phyloP scores from a whole-genome alignment of 2,329 filamentous ascomycete genomes.

The Fusarium foetens region DNA sequence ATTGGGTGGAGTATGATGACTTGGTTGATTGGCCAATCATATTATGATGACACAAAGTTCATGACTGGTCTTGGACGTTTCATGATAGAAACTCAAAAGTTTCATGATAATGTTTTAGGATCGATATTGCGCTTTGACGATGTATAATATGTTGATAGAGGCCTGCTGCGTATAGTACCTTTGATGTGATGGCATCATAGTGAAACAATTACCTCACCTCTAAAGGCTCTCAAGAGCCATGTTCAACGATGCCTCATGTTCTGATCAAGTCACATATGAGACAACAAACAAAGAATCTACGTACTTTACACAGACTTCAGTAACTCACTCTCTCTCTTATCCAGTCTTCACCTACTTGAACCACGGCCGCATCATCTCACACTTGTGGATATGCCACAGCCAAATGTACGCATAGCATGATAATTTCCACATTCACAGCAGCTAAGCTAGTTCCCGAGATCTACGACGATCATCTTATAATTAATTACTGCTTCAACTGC shows the following conservation, averaged over 20 bases:
- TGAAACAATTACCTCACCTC: background rate
- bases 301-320: background rate
- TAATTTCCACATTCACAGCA: slow-evolving; percentile 11
- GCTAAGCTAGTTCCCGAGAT: slow-evolving; percentile 26
- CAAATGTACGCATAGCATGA: background rate
- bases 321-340: background rate
- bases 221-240: background rate
- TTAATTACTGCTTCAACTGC: slow-evolving; percentile 1
- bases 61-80: slow-evolving; percentile 3
- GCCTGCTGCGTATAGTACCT: background rate
- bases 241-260: background rate
- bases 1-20: slow-evolving; percentile 17
- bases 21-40: slow-evolving; percentile 29
- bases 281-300: background rate
- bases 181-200: background rate
- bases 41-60: background rate
- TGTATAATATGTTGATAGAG: background rate
- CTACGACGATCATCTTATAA: background rate
- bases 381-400: background rate
- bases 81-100: background rate
- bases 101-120: background rate
- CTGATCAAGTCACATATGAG: background rate
- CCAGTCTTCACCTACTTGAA: background rate
- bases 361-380: background rate
- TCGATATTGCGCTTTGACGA: background rate